Conservation (phyloP, 805 yeast species). For the Vanderwaltozyma tropicalis region DNA sequence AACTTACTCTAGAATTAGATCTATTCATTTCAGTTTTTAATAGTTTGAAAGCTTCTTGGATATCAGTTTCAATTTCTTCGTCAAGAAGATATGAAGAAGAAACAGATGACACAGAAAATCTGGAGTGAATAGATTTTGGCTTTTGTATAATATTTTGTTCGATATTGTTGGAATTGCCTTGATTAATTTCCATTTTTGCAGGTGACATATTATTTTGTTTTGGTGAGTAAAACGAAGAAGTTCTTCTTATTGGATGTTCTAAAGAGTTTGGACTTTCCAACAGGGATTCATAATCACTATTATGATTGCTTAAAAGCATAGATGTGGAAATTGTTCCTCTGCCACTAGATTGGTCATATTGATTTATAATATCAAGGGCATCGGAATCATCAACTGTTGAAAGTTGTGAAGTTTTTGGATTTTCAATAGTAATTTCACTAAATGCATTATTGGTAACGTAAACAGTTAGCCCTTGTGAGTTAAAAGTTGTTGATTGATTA, state of each 20-base stretch:
- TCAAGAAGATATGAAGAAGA: conserved; percentile 3
- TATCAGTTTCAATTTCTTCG: conserved; percentile 14
- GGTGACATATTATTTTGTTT: neutral
- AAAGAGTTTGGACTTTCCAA: too few species aligned
- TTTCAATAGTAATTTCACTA: neutral
- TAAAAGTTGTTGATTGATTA: neutral
- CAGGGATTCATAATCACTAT: neutral
- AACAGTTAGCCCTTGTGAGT: neutral
- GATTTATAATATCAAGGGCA: neutral
- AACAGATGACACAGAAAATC: neutral
- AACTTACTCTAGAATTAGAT: conserved; percentile 2
- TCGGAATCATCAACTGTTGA: neutral
- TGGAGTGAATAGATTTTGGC: neutral
- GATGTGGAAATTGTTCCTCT: neutral
- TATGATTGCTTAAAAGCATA: neutral
- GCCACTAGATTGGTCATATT: neutral
- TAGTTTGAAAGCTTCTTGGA: conserved; percentile 19
- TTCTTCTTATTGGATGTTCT: neutral
- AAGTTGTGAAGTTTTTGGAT: neutral
- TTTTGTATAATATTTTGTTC: neutral
- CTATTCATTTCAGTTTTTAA: conserved; percentile 11
- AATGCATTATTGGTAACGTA: neutral
- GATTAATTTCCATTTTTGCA: too few species aligned
- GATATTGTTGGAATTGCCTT: too few species aligned
- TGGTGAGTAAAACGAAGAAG: conserved; percentile 1